Percentiles rank a stretch among this genome's conserved stretches.
These are phyloP conservation scores for Claviceps pusilla DNA, from an alignment of 2,329 filamentous ascomycete genomes.

Conservation along the genomic window DNA sequence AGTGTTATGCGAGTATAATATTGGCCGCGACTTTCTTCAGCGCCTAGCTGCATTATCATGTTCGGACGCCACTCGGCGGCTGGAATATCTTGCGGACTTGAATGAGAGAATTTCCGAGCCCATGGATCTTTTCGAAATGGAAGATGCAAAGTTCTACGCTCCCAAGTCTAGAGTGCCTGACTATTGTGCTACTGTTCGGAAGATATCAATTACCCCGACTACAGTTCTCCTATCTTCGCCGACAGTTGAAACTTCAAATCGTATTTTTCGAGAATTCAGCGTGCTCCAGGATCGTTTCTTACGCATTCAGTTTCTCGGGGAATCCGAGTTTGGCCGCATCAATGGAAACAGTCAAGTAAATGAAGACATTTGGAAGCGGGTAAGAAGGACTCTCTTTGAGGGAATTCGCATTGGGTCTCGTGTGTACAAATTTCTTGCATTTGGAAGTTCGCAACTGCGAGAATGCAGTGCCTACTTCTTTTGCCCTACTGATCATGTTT, in stretches of 20 bases:
- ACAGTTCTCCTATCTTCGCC: slow-evolving; percentile 67
- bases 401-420: slow-evolving; percentile 74
- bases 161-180: slow-evolving; percentile 41
- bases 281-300: slow-evolving; percentile 64
- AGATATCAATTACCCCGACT: slow-evolving; percentile 69
- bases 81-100: slow-evolving; percentile 59
- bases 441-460: slow-evolving; percentile 87
- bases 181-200: slow-evolving; percentile 62
- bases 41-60: slow-evolving; percentile 33
- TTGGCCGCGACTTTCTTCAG: slow-evolving; percentile 52
- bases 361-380: slow-evolving; percentile 58
- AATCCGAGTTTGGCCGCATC: slow-evolving; percentile 49
- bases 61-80: slow-evolving; percentile 44
- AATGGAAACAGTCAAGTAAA: slow-evolving; percentile 35
- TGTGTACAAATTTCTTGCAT: slow-evolving; percentile 79
- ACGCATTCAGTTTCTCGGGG: slow-evolving; percentile 78
- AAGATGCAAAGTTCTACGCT: slow-evolving; percentile 31
- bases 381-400: slow-evolving; percentile 55
- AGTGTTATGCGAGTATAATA: slow-evolving; percentile 59
- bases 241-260: slow-evolving; percentile 71
- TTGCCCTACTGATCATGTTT: slow-evolving; percentile 49
- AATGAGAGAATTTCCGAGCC: slow-evolving; percentile 51
- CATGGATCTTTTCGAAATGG: slow-evolving; percentile 52
- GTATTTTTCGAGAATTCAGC: slow-evolving; percentile 62
- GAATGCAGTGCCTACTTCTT: slow-evolving; percentile 93